Conservation (phyloP, 371 early-diverging fungal genomes). For the Rhizopus stolonifer region DNA sequence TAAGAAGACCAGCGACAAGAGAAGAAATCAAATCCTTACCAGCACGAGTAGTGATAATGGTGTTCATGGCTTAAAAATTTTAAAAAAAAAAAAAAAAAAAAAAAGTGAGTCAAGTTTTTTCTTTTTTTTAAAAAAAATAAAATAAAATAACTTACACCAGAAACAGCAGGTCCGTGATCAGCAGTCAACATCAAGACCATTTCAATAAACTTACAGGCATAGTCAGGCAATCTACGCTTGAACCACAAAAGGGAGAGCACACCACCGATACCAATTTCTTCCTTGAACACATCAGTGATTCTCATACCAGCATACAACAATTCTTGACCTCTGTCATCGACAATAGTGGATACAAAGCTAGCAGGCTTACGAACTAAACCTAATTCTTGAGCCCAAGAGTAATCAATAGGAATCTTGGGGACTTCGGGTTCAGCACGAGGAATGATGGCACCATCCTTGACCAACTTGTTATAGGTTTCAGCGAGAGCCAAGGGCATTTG, state of each 20-base stretch:
- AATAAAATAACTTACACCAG: slow-evolving; percentile 41
- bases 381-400: slow-evolving; percentile 97
- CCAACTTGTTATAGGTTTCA: slow-evolving; percentile 76
- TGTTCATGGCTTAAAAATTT: slow-evolving; percentile 85
- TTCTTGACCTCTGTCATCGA: slow-evolving; percentile 98
- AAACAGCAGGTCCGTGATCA: slow-evolving; percentile 91
- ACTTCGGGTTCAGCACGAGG: slow-evolving; percentile 85
- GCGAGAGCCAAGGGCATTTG: slow-evolving; percentile 83
- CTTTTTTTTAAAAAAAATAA: background rate
- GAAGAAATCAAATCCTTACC: slow-evolving; percentile 97
- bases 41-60: slow-evolving; percentile 97
- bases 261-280: slow-evolving; percentile 97
- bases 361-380: slow-evolving; percentile 99
- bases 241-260: slow-evolving; percentile 97
- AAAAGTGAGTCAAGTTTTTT: background rate
- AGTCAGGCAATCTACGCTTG: slow-evolving; percentile 93
- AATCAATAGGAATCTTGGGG: slow-evolving; percentile 99
- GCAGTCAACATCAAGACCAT: slow-evolving; percentile 99
- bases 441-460: slow-evolving; percentile 69
- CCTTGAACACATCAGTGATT: slow-evolving; percentile 96
- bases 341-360: slow-evolving; percentile 96
- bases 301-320: slow-evolving; percentile 97
- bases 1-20: slow-evolving; percentile 91
- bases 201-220: slow-evolving; percentile 96
- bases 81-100: no score